Evolutionary conservation across 2,329 filamentous ascomycete genomes (phyloP).

Genomic region (Stylonectria norvegica): DNA sequence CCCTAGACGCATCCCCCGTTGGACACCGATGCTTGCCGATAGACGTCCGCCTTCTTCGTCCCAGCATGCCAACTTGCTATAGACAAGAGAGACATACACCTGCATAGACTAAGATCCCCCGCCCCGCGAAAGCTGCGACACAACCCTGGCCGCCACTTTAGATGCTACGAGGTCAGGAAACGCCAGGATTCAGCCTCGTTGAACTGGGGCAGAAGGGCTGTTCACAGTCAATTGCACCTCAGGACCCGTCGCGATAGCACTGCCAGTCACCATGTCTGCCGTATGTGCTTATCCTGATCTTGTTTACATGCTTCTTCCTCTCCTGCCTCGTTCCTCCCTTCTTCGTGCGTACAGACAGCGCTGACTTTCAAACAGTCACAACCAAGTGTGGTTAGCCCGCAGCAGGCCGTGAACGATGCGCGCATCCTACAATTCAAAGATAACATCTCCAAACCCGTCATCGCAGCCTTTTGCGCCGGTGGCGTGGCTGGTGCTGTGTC

Average conservation of each 20-base stretch:
- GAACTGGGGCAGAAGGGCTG: conserved; percentile 15
- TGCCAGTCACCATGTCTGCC: conserved; percentile 28
- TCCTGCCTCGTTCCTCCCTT: background rate
- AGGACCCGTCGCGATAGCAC: conserved; percentile 9
- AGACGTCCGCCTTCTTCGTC: conserved; percentile 12
- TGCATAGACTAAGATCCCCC: no score
- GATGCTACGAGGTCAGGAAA: conserved; percentile 17
- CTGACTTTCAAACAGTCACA: conserved; percentile 24
- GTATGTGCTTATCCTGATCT: conserved; percentile 22
- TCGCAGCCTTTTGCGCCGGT: conserved; percentile 90
- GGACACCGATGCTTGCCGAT: conserved; percentile 27
- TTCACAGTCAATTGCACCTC: conserved; percentile 17
- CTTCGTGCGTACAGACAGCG: conserved; percentile 1
- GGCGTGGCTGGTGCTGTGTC: conserved; percentile 96
- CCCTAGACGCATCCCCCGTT: no score
- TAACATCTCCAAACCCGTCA: conserved; percentile 72
- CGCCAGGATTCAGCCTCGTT: conserved; percentile 14
- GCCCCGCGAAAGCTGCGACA: no score
- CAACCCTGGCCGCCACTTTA: conserved; percentile 10
- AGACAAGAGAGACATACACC: no score
- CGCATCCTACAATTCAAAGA: conserved; percentile 39
- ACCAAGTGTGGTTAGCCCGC: conserved; percentile 25
- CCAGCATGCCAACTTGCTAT: conserved; percentile 21
- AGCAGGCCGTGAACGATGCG: conserved; percentile 25
- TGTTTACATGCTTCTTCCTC: background rate